Evolutionary conservation across 192 early-diverging fungal species (phyloP).

Genomic region (Coemansia sp.): DNA sequence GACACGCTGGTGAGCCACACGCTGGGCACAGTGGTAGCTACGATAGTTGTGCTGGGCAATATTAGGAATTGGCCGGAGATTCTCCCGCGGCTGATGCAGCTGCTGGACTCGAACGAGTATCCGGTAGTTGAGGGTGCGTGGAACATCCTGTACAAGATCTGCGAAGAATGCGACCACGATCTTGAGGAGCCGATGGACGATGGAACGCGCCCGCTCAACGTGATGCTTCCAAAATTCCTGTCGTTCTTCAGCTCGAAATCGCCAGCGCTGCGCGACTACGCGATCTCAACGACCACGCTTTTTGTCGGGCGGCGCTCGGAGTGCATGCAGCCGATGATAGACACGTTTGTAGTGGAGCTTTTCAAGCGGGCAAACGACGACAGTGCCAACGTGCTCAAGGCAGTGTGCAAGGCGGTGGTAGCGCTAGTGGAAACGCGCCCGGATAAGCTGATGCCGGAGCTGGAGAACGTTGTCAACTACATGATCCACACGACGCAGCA

Average conservation of each 20-base stretch:
- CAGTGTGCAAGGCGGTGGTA: constrained; percentile 93
- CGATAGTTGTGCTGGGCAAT: constrained; percentile 71
- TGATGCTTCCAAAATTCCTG: constrained; percentile 90
- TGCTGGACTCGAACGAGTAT: constrained; percentile 71
- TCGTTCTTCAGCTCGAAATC: constrained; percentile 78
- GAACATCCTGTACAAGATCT: constrained; percentile 89
- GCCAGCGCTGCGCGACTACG: constrained; percentile 73
- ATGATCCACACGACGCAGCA: constrained; percentile 95
- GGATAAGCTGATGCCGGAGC: constrained; percentile 82
- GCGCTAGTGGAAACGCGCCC: constrained; percentile 84
- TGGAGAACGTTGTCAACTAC: constrained; percentile 89
- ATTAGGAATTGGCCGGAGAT: constrained; percentile 83
- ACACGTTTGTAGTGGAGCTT: constrained; percentile 60
- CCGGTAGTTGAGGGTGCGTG: constrained; percentile 83
- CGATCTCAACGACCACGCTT: constrained; percentile 82
- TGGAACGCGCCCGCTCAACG: constrained; percentile 74
- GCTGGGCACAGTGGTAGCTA: constrained; percentile 87
- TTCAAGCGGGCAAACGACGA: constrained; percentile 85
- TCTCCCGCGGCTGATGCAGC: constrained; percentile 72
- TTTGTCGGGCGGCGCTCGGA: constrained; percentile 80
- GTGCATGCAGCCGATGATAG: constrained; percentile 57
- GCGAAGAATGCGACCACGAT: constrained; percentile 86
- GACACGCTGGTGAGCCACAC: constrained; percentile 74
- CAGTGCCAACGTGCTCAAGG: constrained; percentile 79
- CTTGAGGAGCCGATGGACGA: constrained; percentile 72